Evolutionary conservation across 257 asterid species (phyloP).

Genomic region (Plectranthus barbatus): DNA sequence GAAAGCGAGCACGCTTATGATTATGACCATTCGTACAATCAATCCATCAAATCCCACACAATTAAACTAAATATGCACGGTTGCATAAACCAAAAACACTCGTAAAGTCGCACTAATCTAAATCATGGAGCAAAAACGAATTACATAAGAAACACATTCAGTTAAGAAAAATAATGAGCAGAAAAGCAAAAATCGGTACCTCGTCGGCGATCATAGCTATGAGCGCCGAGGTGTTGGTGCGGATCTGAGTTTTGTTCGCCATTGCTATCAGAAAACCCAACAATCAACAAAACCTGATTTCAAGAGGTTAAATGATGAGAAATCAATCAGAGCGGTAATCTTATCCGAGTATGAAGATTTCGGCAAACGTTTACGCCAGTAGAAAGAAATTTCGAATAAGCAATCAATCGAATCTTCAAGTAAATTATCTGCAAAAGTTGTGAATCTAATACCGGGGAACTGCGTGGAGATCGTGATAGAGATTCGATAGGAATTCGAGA

Average conservation of each 20-base stretch:
- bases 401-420: not conserved
- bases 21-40: not conserved
- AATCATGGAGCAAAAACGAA: not conserved
- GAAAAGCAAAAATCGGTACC: conserved; percentile 29
- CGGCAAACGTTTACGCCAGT: not conserved
- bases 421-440: not conserved
- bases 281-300: conserved; percentile 11
- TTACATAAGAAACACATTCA: not conserved
- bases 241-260: conserved; percentile 84
- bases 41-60: not conserved
- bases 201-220: conserved; percentile 96
- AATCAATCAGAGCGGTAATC: not conserved
- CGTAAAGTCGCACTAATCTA: not conserved
- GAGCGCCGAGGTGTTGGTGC: conserved; percentile 72
- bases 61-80: conserved; percentile 5
- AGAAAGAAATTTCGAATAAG: not conserved
- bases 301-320: not conserved
- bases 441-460: not conserved
- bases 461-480: conserved; percentile 10
- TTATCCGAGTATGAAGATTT: not conserved
- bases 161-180: not conserved
- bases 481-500: not conserved
- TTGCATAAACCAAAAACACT: not conserved
- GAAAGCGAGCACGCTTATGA: not conserved
- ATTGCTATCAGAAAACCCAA: conserved; percentile 21